These are phyloP conservation scores for Nakazawaea laoshanensis DNA, from an alignment of 805 yeast species.

Conservation along the genomic window DNA sequence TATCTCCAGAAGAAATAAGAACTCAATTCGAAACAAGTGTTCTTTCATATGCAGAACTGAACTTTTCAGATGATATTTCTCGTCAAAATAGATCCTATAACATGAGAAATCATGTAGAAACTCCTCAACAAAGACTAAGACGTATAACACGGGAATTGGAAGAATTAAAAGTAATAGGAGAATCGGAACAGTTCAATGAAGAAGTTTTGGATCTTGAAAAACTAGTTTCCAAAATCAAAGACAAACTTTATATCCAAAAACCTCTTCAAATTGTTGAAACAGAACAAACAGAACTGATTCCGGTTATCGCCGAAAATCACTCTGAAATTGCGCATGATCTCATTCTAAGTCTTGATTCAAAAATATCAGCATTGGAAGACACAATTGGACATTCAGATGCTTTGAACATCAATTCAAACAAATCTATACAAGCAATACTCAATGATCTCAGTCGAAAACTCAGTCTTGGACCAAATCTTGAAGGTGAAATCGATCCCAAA, in stretches of 20 bases:
- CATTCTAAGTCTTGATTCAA: conserved; percentile 9
- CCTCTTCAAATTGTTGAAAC: too few species aligned
- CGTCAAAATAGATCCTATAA: too few species aligned
- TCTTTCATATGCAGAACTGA: not conserved
- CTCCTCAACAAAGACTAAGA: conserved; percentile 7
- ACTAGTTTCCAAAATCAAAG: too few species aligned
- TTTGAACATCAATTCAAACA: not conserved
- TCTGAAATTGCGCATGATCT: too few species aligned
- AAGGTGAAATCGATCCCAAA: conserved; percentile 13
- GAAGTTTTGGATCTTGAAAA: too few species aligned
- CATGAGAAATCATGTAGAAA: too few species aligned
- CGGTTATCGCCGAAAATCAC: too few species aligned
- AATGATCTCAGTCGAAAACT: conserved; percentile 18
- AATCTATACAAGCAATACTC: conserved; percentile 16
- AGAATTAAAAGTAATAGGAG: conserved; percentile 3
- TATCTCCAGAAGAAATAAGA: not conserved
- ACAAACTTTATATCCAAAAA: too few species aligned
- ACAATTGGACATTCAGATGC: conserved; percentile 11
- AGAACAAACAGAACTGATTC: too few species aligned
- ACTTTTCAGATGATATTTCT: conserved; percentile 8
- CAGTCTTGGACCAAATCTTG: conserved; percentile 14
- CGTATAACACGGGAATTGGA: conserved; percentile 11
- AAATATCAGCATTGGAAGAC: conserved; percentile 13
- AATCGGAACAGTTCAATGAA: not conserved
- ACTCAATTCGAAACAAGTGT: conserved; percentile 9